Conservation (phyloP, 139 green algal genomes). For the Tetradesmus obliquus region DNA sequence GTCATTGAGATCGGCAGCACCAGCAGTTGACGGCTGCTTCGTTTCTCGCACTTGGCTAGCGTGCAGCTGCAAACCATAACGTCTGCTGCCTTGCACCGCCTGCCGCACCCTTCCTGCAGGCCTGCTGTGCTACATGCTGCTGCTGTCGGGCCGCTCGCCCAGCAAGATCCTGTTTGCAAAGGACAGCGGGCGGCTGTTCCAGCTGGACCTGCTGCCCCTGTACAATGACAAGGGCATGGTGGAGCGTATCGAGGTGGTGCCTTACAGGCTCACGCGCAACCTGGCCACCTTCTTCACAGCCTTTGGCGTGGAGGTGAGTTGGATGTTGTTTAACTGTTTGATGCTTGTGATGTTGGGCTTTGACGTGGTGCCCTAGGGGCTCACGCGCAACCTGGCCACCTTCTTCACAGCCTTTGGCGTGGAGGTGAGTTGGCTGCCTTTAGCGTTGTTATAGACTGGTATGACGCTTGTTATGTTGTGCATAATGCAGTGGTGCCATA, state of each 20-base stretch:
- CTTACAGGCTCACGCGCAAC: conserved; percentile 98
- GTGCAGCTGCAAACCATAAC: neutral
- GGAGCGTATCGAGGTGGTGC: conserved; percentile 86
- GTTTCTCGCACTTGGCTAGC: too few relatives aligned
- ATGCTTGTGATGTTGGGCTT: conserved; percentile 50
- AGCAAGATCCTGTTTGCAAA: conserved; percentile 93
- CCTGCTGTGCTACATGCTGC: conserved; percentile 87
- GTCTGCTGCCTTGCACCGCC: neutral
- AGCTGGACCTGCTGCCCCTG: conserved; percentile 88
- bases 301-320: conserved; percentile 88
- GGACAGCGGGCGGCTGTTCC: conserved; percentile 83
- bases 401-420: conserved; percentile 98
- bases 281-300: conserved; percentile 94
- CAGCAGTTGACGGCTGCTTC: too few relatives aligned
- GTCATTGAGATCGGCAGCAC: too few relatives aligned
- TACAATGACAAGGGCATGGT: conserved; percentile 68
- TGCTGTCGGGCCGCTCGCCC: conserved; percentile 87
- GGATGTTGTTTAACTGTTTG: conserved; percentile 55
- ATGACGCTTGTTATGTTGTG: neutral
- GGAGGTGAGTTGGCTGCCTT: conserved; percentile 66
- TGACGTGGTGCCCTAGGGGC: conserved; percentile 95
- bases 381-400: conserved; percentile 96
- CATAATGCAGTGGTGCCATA: neutral
- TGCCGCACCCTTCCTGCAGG: conserved; percentile 50
- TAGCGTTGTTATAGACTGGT: conserved; percentile 29